A percentile compares a stretch with the other conserved stretches of the same genome.
Evolutionary conservation across 768 basidiomycete genomes (phyloP).

Genomic region (Crucibulum laeve): DNA sequence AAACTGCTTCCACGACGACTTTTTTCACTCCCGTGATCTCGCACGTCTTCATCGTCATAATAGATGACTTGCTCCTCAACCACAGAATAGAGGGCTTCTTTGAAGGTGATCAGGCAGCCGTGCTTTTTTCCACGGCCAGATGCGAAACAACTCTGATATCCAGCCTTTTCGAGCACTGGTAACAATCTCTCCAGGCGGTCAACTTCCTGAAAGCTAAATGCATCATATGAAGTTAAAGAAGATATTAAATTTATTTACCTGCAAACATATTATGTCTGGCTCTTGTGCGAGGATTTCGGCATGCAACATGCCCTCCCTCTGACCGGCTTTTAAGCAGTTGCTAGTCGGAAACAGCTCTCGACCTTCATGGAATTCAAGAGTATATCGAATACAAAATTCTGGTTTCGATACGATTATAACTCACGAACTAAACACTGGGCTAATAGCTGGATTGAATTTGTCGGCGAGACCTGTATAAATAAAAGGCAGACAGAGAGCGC

Average conservation of each 20-base stretch:
- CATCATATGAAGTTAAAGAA: neutral
- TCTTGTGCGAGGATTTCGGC: slow-evolving; percentile 67
- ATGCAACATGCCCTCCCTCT: slow-evolving; percentile 73
- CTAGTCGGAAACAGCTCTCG: slow-evolving; percentile 82
- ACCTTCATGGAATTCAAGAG: slow-evolving; percentile 33
- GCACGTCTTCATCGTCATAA: slow-evolving; percentile 67
- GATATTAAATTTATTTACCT: slow-evolving; percentile 41
- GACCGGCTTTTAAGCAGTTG: slow-evolving; percentile 72
- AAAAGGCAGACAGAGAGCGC: slow-evolving; percentile 27
- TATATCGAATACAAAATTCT: neutral
- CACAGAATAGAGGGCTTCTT: slow-evolving; percentile 42
- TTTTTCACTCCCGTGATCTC: slow-evolving; percentile 26
- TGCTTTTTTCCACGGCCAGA: slow-evolving; percentile 76
- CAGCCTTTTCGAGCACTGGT: slow-evolving; percentile 58
- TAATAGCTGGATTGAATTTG: slow-evolving; percentile 45
- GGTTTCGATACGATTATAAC: slow-evolving; percentile 21
- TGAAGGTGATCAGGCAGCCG: slow-evolving; percentile 81
- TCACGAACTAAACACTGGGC: slow-evolving; percentile 78
- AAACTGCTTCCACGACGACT: slow-evolving; percentile 54
- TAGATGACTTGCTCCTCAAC: slow-evolving; percentile 44
- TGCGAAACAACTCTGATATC: slow-evolving; percentile 63
- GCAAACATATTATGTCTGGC: slow-evolving; percentile 85
- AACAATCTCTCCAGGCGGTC: slow-evolving; percentile 74
- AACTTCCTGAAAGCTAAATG: slow-evolving; percentile 60
- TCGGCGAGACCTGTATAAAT: slow-evolving; percentile 3